phyloP scores from a whole-genome alignment of 495 filamentous ascomycete genomes.

The Trichoderma asperelloides region DNA sequence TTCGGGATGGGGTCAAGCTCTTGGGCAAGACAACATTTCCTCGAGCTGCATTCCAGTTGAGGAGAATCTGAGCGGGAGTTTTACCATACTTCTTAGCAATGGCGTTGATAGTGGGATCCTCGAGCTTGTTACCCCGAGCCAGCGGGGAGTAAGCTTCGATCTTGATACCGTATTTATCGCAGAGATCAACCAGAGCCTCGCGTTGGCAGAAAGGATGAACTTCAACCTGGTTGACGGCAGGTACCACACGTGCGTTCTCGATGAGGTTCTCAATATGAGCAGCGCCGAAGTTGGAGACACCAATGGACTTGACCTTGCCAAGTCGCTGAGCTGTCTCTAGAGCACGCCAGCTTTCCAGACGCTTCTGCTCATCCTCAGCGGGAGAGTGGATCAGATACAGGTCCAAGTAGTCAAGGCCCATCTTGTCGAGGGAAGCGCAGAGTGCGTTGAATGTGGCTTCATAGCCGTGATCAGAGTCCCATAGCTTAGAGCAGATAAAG shows the following conservation, averaged over 20 bases:
- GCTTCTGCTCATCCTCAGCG: slow-evolving; percentile 43
- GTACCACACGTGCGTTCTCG: slow-evolving; percentile 34
- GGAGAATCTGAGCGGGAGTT: slow-evolving; percentile 41
- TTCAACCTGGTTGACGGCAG: slow-evolving; percentile 53
- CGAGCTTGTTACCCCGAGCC: slow-evolving; percentile 35
- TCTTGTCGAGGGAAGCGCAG: slow-evolving; percentile 37
- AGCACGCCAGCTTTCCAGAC: slow-evolving; percentile 49
- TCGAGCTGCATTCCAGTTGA: slow-evolving; percentile 42
- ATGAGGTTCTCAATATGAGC: slow-evolving; percentile 51
- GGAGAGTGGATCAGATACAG: slow-evolving; percentile 54
- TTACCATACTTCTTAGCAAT: slow-evolving; percentile 39
- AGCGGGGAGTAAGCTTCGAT: slow-evolving; percentile 56
- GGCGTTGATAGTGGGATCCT: slow-evolving; percentile 27
- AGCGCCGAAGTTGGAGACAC: slow-evolving; percentile 54
- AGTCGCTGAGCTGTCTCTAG: slow-evolving; percentile 49
- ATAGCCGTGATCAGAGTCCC: slow-evolving; percentile 41
- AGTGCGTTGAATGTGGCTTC: slow-evolving; percentile 44
- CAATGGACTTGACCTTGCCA: slow-evolving; percentile 45
- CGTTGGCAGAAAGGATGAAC: slow-evolving; percentile 52
- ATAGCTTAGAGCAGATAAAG: slow-evolving; percentile 55
- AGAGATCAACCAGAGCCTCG: slow-evolving; percentile 35
- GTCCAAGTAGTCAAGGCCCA: slow-evolving; percentile 52
- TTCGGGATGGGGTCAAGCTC: slow-evolving; percentile 49
- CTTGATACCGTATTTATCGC: slow-evolving; percentile 40
- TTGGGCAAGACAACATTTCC: slow-evolving; percentile 53